Evolutionary conservation across 148 eudicot genomes (phyloP).

Genomic region (Pharnaceum exiguum): DNA sequence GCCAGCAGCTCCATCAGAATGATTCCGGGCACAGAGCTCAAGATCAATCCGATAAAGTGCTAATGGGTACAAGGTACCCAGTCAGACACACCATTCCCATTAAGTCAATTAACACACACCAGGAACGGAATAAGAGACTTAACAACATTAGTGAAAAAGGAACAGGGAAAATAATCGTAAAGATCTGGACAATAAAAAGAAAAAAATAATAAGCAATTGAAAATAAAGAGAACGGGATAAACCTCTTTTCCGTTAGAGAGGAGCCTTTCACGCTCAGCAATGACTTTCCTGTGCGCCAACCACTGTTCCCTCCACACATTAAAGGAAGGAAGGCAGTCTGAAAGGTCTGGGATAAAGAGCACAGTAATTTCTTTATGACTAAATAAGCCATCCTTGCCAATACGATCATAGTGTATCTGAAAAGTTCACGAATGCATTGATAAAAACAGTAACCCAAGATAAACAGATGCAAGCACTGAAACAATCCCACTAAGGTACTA

Average conservation of each 20-base stretch:
- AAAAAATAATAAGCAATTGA: neutral
- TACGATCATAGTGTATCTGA: conserved; percentile 95
- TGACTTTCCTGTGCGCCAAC: conserved; percentile 66
- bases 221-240: conserved; percentile 10
- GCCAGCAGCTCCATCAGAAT: too few relatives aligned
- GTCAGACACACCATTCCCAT: too few relatives aligned
- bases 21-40: too few relatives aligned
- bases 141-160: neutral
- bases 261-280: conserved; percentile 61
- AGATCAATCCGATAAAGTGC: too few relatives aligned
- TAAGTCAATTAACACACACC: too few relatives aligned
- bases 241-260: conserved; percentile 55
- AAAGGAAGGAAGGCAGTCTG: conserved; percentile 81
- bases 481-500: too few relatives aligned
- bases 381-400: conserved; percentile 86
- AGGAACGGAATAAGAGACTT: neutral
- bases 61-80: too few relatives aligned
- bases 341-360: conserved; percentile 78
- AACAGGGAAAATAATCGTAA: too few relatives aligned
- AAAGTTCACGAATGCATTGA: neutral
- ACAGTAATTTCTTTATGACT: conserved; percentile 94
- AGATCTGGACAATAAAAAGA: too few relatives aligned
- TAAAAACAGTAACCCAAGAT: neutral
- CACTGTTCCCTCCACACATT: conserved; percentile 86
- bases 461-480: too few relatives aligned